These are phyloP conservation scores for Diaporthe vexans DNA, from an alignment of 2,329 filamentous ascomycete species.

Conservation along the genomic window DNA sequence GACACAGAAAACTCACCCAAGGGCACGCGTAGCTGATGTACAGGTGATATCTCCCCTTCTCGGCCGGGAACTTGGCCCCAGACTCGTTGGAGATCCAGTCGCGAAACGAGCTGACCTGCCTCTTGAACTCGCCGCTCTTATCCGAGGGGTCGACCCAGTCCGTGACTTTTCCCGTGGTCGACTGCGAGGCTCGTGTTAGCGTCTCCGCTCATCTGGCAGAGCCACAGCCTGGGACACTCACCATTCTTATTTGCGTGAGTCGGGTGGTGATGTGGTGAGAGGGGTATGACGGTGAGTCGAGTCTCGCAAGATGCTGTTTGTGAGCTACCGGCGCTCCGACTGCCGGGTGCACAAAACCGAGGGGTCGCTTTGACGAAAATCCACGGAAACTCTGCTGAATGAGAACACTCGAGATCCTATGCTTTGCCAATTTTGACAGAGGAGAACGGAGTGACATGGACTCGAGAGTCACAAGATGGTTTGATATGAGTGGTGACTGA, in stretches of 20 bases:
- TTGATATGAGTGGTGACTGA: neutral
- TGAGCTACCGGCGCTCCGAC: neutral
- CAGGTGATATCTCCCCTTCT: slow-evolving; percentile 93
- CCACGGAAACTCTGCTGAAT: neutral
- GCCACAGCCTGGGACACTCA: slow-evolving; percentile 16
- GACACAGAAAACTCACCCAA: slow-evolving; percentile 69
- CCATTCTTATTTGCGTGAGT: slow-evolving; percentile 40
- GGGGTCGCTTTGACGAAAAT: slow-evolving; percentile 16
- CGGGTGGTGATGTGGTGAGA: too few relatives aligned
- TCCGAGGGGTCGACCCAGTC: slow-evolving; percentile 86
- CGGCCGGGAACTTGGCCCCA: slow-evolving; percentile 82
- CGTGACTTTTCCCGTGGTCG: slow-evolving; percentile 70
- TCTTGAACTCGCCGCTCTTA: slow-evolving; percentile 92
- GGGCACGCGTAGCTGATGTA: slow-evolving; percentile 96
- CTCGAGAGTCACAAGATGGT: neutral
- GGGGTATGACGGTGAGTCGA: neutral
- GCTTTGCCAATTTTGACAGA: slow-evolving; percentile 1
- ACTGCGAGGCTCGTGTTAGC: slow-evolving; percentile 11
- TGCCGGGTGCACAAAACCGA: neutral
- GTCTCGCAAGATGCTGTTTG: neutral
- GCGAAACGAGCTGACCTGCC: slow-evolving; percentile 86
- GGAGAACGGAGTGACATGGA: slow-evolving; percentile 14
- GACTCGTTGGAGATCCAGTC: slow-evolving; percentile 81
- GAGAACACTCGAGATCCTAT: neutral
- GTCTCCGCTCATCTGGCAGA: neutral